Evolutionary conservation across 2,329 filamentous ascomycete species (phyloP).

Genomic region (Fusarium sp.): DNA sequence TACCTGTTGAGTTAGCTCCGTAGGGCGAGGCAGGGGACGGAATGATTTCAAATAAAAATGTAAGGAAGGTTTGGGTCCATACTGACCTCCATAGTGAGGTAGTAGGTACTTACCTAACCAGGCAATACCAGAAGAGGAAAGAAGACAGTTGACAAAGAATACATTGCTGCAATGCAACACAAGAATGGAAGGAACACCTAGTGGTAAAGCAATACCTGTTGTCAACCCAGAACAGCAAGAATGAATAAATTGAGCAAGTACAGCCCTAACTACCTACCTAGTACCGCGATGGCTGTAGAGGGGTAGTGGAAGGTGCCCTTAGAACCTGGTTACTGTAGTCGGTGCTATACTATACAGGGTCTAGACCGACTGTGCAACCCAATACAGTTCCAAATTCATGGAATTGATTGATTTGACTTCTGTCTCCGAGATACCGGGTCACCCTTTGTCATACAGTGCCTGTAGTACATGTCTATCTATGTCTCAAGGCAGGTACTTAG

Average conservation of each 20-base stretch:
- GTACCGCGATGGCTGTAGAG: slow-evolving; percentile 5
- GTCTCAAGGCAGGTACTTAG: neutral
- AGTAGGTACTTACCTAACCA: neutral
- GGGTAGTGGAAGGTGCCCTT: slow-evolving; percentile 6
- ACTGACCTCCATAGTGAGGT: neutral
- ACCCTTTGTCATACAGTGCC: neutral
- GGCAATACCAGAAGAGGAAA: neutral
- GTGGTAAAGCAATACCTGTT: neutral
- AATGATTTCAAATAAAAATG: slow-evolving; percentile 9
- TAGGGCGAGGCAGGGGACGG: neutral
- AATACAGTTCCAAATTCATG: neutral
- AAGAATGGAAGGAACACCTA: neutral
- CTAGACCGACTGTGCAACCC: neutral
- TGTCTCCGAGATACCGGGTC: slow-evolving; percentile 11
- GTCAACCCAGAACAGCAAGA: neutral
- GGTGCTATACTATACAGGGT: neutral
- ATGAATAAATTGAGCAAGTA: slow-evolving; percentile 1
- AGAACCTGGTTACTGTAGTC: neutral
- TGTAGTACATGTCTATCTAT: neutral
- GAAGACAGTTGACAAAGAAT: neutral
- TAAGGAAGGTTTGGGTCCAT: neutral
- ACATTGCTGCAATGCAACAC: neutral
- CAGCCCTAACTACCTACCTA: slow-evolving; percentile 12
- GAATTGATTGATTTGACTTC: neutral
- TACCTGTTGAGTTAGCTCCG: neutral